phyloP scores from a whole-genome alignment of 768 basidiomycete genomes.

The Daedaleopsis nitida region DNA sequence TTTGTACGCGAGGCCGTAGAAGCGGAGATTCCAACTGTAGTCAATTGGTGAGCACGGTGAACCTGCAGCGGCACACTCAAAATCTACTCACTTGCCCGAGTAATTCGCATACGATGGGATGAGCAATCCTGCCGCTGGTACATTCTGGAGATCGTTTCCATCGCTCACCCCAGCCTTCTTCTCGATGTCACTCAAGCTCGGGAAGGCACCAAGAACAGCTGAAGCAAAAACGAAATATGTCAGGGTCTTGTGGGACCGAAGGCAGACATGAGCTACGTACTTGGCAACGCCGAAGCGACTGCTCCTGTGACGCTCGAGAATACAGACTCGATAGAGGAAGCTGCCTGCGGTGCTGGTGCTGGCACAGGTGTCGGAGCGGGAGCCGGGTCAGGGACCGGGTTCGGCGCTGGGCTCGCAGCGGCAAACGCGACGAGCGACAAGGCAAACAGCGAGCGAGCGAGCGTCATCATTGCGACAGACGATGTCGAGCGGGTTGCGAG shows the following conservation, averaged over 20 bases:
- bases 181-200: conserved; percentile 27
- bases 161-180: conserved; percentile 20
- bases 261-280: background rate
- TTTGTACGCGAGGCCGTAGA: conserved; percentile 28
- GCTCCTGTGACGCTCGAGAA: conserved; percentile 17
- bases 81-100: conserved; percentile 14
- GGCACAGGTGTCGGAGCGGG: conserved; percentile 8
- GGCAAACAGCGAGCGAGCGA: background rate
- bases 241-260: background rate
- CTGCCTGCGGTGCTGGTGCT: conserved; percentile 7
- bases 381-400: conserved; percentile 4
- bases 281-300: conserved; percentile 15
- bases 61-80: no score
- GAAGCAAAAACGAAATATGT: background rate
- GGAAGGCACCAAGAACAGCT: conserved; percentile 24
- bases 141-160: conserved; percentile 20
- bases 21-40: conserved; percentile 28
- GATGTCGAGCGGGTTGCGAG: background rate
- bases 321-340: conserved; percentile 7
- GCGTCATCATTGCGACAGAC: background rate
- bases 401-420: conserved; percentile 7
- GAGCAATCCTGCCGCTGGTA: conserved; percentile 23
- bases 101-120: conserved; percentile 27
- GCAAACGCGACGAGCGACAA: background rate
- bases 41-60: background rate